Evolutionary conservation across 139 green algal genomes (phyloP).

Genomic region (Desmodesmus armatus): DNA sequence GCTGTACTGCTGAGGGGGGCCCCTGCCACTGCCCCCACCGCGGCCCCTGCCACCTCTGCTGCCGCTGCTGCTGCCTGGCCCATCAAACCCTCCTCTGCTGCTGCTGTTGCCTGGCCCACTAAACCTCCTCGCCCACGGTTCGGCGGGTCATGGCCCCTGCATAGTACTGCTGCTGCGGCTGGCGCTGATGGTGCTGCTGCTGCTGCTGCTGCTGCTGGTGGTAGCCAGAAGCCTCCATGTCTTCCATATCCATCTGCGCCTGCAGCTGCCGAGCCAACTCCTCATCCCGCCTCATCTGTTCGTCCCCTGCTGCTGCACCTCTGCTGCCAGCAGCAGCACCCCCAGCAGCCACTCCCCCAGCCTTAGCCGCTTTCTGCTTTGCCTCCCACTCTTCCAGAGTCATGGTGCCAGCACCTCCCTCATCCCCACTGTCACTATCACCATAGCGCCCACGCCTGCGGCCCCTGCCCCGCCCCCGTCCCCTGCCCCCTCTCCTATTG

Average conservation of each 20-base stretch:
- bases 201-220: constrained; percentile 21
- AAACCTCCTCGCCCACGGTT: too few species aligned
- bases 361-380: constrained; percentile 1
- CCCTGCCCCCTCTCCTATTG: neutral
- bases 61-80: neutral
- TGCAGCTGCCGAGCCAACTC: constrained; percentile 46
- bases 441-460: neutral
- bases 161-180: too few species aligned
- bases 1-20: neutral
- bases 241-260: constrained; percentile 39
- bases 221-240: neutral
- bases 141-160: too few species aligned
- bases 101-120: neutral
- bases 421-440: constrained; percentile 4
- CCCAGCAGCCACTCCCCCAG: neutral
- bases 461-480: constrained; percentile 5
- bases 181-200: neutral
- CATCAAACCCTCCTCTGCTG: neutral
- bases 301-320: neutral
- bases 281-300: constrained; percentile 42
- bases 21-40: neutral
- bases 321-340: neutral
- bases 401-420: constrained; percentile 6
- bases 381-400: constrained; percentile 47
- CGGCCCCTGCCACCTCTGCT: neutral